phyloP scores from a whole-genome alignment of 2,329 filamentous ascomycete species.

The Paraphaeosphaeria sporulosa region DNA sequence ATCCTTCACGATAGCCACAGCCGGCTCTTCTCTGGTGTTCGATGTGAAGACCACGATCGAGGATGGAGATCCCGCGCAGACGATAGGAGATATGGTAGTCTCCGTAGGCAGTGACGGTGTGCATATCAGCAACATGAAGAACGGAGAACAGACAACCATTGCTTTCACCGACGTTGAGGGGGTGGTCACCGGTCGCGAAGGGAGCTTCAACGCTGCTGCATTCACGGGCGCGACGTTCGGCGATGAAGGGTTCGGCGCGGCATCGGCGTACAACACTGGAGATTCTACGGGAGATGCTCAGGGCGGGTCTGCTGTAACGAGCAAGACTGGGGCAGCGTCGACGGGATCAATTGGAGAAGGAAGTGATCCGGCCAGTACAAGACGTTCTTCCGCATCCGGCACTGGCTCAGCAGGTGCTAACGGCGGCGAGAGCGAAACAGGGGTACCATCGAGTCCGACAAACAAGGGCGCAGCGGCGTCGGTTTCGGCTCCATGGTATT shows the following conservation, averaged over 20 bases:
- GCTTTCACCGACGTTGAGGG: slow-evolving; percentile 1
- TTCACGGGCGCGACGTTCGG: not conserved
- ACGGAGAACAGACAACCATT: slow-evolving; percentile 3
- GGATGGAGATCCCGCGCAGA: not conserved
- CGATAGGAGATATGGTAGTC: not conserved
- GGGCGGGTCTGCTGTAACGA: not conserved
- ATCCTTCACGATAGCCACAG: not conserved
- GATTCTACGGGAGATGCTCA: not conserved
- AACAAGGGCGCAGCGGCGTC: not conserved
- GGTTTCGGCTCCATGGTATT: not conserved
- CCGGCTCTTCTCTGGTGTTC: not conserved
- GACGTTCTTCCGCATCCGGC: not conserved
- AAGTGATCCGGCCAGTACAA: not conserved
- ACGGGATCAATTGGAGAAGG: not conserved
- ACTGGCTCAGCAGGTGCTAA: not conserved
- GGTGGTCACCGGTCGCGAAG: not conserved
- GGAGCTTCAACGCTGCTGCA: not conserved
- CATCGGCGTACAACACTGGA: not conserved
- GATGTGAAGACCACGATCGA: not conserved
- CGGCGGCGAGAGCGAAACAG: not conserved
- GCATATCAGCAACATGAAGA: not conserved
- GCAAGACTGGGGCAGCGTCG: not conserved
- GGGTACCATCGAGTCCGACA: not conserved
- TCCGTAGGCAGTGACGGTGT: slow-evolving; percentile 4
- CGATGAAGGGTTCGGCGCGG: not conserved